phyloP scores from a whole-genome alignment of 2,329 filamentous ascomycete genomes.

The Botryotinia calthae region DNA sequence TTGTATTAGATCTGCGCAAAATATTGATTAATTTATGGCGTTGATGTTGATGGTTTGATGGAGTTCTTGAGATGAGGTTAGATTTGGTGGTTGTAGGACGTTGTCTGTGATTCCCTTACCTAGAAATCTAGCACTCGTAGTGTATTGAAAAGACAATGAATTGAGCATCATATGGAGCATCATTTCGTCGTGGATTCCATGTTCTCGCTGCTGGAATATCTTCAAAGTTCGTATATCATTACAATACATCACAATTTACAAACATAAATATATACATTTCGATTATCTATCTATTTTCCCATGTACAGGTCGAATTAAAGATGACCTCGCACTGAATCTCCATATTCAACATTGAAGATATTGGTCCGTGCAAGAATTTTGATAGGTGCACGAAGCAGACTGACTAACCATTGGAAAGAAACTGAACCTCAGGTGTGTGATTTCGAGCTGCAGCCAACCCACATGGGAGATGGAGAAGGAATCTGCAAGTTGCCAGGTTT shows the following conservation, averaged over 20 bases:
- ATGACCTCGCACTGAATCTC: constrained; percentile 18
- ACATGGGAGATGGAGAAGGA: constrained; percentile 13
- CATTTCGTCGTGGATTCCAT: background rate
- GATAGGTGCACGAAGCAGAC: constrained; percentile 10
- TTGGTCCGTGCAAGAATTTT: constrained; percentile 6
- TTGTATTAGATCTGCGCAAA: constrained; percentile 16
- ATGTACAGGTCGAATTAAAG: constrained; percentile 4
- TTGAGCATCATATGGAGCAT: background rate
- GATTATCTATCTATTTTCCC: constrained; percentile 6
- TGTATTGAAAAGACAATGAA: constrained; percentile 18
- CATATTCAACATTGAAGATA: constrained; percentile 12
- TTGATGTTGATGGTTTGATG: constrained; percentile 22
- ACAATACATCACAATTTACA: constrained; percentile 12
- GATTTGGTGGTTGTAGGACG: constrained; percentile 22
- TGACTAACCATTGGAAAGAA: background rate
- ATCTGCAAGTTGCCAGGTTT: constrained; percentile 14
- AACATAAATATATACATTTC: constrained; percentile 1
- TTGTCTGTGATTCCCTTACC: constrained; percentile 21
- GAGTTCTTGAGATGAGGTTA: constrained; percentile 11
- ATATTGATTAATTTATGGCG: constrained; percentile 20
- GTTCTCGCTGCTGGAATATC: background rate
- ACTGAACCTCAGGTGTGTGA: constrained; percentile 6
- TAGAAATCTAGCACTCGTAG: constrained; percentile 19
- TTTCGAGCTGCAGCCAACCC: constrained; percentile 12
- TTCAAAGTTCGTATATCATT: background rate